Evolutionary conservation across 495 filamentous ascomycete genomes (phyloP).

Genomic region (Lineolata rhizophorae): DNA sequence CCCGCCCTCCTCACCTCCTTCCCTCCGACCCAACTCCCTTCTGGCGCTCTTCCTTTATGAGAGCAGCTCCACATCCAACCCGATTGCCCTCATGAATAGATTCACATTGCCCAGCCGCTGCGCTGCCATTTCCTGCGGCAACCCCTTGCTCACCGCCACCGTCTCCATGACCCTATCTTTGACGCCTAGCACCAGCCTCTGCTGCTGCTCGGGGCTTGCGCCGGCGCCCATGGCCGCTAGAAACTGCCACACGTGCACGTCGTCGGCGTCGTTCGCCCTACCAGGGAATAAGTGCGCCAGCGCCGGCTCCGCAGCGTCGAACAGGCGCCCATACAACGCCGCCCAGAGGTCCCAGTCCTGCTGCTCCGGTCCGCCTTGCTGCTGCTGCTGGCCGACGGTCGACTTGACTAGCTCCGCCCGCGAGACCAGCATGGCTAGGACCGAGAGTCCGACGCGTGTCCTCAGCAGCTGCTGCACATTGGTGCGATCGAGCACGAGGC

Average conservation of each 20-base stretch:
- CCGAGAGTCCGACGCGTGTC: constrained; percentile 65
- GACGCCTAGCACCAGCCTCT: constrained; percentile 77
- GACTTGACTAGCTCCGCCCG: constrained; percentile 86
- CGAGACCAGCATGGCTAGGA: constrained; percentile 87
- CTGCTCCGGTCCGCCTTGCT: constrained; percentile 21
- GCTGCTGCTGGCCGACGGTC: constrained; percentile 15
- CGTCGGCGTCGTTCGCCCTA: constrained; percentile 17
- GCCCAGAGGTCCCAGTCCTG: constrained; percentile 62
- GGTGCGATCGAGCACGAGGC: constrained; percentile 58
- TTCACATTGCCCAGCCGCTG: constrained; percentile 80
- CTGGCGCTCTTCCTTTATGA: no score
- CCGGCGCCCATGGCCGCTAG: constrained; percentile 83
- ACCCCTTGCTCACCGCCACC: constrained; percentile 60
- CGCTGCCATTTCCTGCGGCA: constrained; percentile 64
- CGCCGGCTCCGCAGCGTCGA: constrained; percentile 64
- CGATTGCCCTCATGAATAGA: constrained; percentile 94
- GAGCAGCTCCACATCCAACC: constrained; percentile 88
- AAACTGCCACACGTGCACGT: constrained; percentile 96
- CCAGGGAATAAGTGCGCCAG: constrained; percentile 72
- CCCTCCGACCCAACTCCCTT: no score
- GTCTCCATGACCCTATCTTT: constrained; percentile 99
- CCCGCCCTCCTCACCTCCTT: no score
- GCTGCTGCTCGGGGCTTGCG: constrained; percentile 80
- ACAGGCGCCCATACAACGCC: constrained; percentile 56
- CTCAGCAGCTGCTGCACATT: constrained; percentile 59